Evolutionary conservation across 768 basidiomycete species (phyloP).

Genomic region (Lepiota brunneoincarnata): DNA sequence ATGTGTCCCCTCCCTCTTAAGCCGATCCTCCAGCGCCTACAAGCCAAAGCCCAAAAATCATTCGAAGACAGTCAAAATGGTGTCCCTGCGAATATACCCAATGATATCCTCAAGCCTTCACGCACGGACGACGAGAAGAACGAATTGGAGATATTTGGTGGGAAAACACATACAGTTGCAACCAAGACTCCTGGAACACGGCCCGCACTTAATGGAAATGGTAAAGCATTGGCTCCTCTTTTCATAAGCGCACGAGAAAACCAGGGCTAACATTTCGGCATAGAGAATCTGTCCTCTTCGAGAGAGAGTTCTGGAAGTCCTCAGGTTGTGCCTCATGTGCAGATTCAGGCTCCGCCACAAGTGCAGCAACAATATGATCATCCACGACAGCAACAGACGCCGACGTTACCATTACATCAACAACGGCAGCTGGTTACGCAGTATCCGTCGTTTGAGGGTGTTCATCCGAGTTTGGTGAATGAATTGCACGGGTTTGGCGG

Average conservation of each 20-base stretch:
- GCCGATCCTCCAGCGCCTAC: constrained; percentile 65
- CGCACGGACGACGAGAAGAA: constrained; percentile 48
- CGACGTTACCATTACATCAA: constrained; percentile 21
- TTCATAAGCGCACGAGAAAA: too few species aligned
- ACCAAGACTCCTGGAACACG: constrained; percentile 35
- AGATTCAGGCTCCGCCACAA: background rate
- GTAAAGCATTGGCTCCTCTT: too few species aligned
- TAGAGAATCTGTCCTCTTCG: constrained; percentile 3
- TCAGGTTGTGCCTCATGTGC: background rate
- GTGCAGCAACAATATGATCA: constrained; percentile 10
- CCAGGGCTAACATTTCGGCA: background rate
- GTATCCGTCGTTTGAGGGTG: constrained; percentile 41
- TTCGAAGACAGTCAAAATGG: constrained; percentile 48
- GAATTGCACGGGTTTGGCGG: constrained; percentile 59
- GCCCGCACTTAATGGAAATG: background rate
- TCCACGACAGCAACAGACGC: constrained; percentile 9
- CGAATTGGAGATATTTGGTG: constrained; percentile 73
- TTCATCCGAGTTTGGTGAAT: constrained; percentile 55
- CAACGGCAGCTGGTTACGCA: constrained; percentile 29
- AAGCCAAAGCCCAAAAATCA: constrained; percentile 55
- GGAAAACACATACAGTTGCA: constrained; percentile 64
- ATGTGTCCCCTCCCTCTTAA: constrained; percentile 19
- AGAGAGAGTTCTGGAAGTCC: constrained; percentile 4
- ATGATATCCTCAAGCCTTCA: constrained; percentile 61
- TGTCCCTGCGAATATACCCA: constrained; percentile 39